Conservation (phyloP, 495 filamentous ascomycete genomes). For the Pyronema domesticum region DNA sequence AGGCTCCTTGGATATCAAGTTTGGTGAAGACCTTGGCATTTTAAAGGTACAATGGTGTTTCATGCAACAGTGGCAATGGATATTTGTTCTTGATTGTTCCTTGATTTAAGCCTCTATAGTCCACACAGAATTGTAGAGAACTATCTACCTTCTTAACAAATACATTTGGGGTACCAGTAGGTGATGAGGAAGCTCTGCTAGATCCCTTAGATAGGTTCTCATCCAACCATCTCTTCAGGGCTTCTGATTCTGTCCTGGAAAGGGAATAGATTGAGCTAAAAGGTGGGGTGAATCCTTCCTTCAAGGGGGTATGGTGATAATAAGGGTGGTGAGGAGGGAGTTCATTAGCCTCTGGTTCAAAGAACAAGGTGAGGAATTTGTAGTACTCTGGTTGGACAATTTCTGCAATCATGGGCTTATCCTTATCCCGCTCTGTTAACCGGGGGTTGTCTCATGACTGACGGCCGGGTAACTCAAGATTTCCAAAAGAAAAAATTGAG, state of each 20-base stretch:
- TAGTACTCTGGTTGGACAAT: too few species aligned
- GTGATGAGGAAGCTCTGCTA: background rate
- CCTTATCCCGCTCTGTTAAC: too few species aligned
- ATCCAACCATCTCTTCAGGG: background rate
- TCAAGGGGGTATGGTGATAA: too few species aligned
- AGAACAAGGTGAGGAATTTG: too few species aligned
- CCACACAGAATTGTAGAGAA: background rate
- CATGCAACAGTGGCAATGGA: constrained; percentile 2
- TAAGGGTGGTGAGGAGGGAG: too few species aligned
- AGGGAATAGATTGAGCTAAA: constrained; percentile 6
- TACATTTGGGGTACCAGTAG: background rate
- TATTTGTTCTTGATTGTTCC: constrained; percentile 13
- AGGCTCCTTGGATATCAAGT: background rate
- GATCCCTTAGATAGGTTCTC: constrained; percentile 2
- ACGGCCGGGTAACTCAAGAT: too few species aligned
- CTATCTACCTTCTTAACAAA: constrained; percentile 8
- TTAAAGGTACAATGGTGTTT: too few species aligned
- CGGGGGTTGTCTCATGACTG: too few species aligned
- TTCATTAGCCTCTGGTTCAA: too few species aligned
- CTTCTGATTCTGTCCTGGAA: background rate
- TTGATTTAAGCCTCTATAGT: constrained; percentile 15
- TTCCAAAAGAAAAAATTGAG: too few species aligned
- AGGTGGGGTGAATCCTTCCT: background rate
- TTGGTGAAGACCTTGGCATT: constrained; percentile 4
- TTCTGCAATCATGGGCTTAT: too few species aligned